Base-by-base conservation (phyloP, 108 stramenopile genomes). In the Mayamaea pseudoterrestris region DNA sequence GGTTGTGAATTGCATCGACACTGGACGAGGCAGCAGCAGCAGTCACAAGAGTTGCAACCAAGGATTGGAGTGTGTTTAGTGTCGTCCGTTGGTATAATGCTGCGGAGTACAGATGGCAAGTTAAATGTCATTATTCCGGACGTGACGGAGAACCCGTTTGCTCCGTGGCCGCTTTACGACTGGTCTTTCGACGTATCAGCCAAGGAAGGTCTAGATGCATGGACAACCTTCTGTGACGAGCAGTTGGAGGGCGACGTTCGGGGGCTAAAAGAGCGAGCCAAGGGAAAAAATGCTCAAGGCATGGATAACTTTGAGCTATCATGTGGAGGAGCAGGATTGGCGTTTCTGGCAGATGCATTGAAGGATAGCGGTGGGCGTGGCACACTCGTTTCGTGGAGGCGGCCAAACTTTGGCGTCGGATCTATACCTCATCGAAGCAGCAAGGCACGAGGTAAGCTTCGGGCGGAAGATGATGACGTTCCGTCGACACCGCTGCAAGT, bases 261-360 rank as follows among this genome's bases (percentile, higher is more conserved):
- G n/a, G 32, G 34, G 17, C n/a, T 49, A 14, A 34, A 49, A 6
- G 35, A 32, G 24, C 27, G 21, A n/a, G n/a, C 14, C 17, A 35
- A 27, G n/a, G 22, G 11, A 39, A n/a, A 22, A 22, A 52, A 52
- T 40, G 35, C 50, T 14, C 26, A 40, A 13, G 50, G 50, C 12
- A 22, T 52, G 39, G 50, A 52, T 39, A 61, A 52, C 16, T 57
- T 54, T 39, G 23, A 43, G 16, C 32, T 71, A 22, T 53, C 58
- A 9, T 73, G 67, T 47, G 81, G 79, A 23, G 89, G 89, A 37
- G 89, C 89, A 2, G 89, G 83, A 8, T n/a, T 86, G 52, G 65
- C 50, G 20, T 77, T 74, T 45, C 57, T 85, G 35, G 55, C 61
- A 1, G 73, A 80, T 66, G 83, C 83, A 24, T 63, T 85, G 48